Evolutionary conservation across 352 stramenopile genomes (phyloP).

Genomic region (Phytophthora chlamydospora): DNA sequence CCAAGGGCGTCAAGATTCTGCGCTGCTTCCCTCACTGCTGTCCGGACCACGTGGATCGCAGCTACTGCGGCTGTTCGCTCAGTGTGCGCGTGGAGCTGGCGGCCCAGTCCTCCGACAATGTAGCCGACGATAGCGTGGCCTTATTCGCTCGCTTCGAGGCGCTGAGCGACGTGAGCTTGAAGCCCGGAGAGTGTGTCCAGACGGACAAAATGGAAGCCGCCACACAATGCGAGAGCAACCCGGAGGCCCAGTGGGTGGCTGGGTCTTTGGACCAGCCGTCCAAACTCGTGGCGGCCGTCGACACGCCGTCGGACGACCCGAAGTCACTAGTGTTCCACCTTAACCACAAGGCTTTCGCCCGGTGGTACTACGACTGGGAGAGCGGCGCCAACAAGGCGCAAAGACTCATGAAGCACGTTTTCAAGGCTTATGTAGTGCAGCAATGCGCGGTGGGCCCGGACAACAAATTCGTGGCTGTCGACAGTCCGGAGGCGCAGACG

Average conservation of each 20-base stretch:
- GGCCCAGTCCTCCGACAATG: not conserved
- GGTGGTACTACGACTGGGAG: conserved; percentile 74
- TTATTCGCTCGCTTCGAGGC: conserved; percentile 29
- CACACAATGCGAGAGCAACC: conserved; percentile 53
- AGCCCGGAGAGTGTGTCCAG: conserved; percentile 29
- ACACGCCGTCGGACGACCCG: conserved; percentile 16
- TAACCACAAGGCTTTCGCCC: conserved; percentile 39
- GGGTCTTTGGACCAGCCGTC: conserved; percentile 43
- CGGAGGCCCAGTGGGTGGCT: conserved; percentile 52
- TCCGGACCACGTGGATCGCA: conserved; percentile 54
- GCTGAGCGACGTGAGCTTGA: conserved; percentile 16
- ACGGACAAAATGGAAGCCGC: not conserved
- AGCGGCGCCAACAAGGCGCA: conserved; percentile 61
- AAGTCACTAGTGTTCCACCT: conserved; percentile 49
- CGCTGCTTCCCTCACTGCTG: conserved; percentile 64
- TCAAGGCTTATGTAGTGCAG: conserved; percentile 55
- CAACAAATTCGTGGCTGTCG: conserved; percentile 20
- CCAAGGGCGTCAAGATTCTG: conserved; percentile 60
- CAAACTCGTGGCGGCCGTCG: conserved; percentile 18
- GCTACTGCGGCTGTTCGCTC: conserved; percentile 58
- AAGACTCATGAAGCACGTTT: conserved; percentile 61
- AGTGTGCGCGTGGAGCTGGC: conserved; percentile 38
- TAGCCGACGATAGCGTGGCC: not conserved
- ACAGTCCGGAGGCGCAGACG: not conserved
- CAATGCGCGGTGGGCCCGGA: conserved; percentile 31